These are phyloP conservation scores for Solanum bukasovii DNA, from an alignment of 257 asterid genomes.

Conservation along the genomic window DNA sequence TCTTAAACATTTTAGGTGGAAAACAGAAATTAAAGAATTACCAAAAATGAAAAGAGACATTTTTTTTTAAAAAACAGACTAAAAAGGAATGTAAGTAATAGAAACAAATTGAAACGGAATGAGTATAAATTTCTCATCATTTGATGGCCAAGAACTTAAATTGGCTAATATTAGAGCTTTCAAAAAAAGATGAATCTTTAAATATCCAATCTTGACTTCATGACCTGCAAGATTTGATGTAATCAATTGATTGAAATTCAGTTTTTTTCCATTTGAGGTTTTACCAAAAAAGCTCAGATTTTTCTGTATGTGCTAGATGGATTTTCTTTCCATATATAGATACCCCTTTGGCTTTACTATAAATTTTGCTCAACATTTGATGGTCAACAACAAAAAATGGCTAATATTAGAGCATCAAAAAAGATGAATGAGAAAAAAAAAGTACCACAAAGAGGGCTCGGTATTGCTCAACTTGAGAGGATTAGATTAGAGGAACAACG, in stretches of 20 bases:
- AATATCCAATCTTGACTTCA: not conserved
- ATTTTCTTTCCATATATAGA: constrained; percentile 9
- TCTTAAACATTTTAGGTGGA: too few species aligned
- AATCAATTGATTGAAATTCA: not conserved
- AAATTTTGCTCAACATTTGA: constrained; percentile 10
- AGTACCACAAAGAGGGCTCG: constrained; percentile 82
- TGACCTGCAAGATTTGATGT: not conserved
- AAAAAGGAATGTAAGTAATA: too few species aligned
- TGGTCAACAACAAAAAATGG: constrained; percentile 39
- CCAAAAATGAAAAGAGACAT: too few species aligned
- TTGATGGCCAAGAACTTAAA: too few species aligned
- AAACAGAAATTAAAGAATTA: too few species aligned
- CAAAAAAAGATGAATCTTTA: not conserved
- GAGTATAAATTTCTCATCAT: not conserved
- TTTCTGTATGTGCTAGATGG: constrained; percentile 25
- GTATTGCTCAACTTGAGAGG: constrained; percentile 91
- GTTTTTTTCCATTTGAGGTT: not conserved
- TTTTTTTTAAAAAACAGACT: too few species aligned
- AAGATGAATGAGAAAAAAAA: constrained; percentile 51
- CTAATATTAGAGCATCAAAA: constrained; percentile 22
- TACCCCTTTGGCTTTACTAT: constrained; percentile 23
- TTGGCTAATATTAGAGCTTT: too few species aligned
- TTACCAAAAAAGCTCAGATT: constrained; percentile 10
- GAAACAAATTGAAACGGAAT: not conserved
- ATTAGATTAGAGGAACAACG: constrained; percentile 67